Base-by-base conservation (phyloP, 1,139 yeast genomes). In the Kazachstania sp. region DNA sequence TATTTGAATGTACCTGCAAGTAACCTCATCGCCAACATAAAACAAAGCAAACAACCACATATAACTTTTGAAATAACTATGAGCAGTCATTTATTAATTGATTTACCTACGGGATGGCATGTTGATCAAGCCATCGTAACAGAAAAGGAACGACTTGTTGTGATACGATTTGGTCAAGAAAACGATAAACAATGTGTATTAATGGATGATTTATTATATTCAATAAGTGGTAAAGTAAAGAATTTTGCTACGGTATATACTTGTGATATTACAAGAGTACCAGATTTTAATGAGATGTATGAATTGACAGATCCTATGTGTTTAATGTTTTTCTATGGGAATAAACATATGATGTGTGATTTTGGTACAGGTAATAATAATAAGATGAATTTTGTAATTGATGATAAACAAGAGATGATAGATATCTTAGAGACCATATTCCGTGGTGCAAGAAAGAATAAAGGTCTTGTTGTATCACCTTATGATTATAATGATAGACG, bases 281-380 rank as follows among this genome's bases (percentile, higher is more conserved):
- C 92, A 0, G 98, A 90, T 58, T 92, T 92, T 68, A 92, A 88
- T 65, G 75, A 80, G 59, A 88, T 92, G 94, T 92, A 92, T 65
- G 97, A 92, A 65, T 69, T 92, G 49, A 86, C 83, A 61, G 97
- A 87, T 55, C 95, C 95, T 30, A 80, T 86, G 74, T 82, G 95
- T 43, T 73, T 92, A 47, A 92, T 92, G 97, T 90, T 92, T 63
- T 92, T 92, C 65, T 87, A 78, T 68, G 72, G 95, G 47, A 92
- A 92, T 68, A 90, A 88, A 64, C 98, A 92, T 65, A 90, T 94
- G 95, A 80, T 90, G 87, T 86, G 96, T 68, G 98, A 92, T 70
- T 88, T 88, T 66, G 98, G 98, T 2, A 92, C 98, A 0, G 99
- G 99, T 39, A 87, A 92, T 63, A 92, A 94, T 67, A 92, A 94